A percentile compares a stretch with the other conserved stretches of the same genome.
Evolutionary conservation across 2,329 filamentous ascomycete species (phyloP).

Genomic region (Helotiales sp.): DNA sequence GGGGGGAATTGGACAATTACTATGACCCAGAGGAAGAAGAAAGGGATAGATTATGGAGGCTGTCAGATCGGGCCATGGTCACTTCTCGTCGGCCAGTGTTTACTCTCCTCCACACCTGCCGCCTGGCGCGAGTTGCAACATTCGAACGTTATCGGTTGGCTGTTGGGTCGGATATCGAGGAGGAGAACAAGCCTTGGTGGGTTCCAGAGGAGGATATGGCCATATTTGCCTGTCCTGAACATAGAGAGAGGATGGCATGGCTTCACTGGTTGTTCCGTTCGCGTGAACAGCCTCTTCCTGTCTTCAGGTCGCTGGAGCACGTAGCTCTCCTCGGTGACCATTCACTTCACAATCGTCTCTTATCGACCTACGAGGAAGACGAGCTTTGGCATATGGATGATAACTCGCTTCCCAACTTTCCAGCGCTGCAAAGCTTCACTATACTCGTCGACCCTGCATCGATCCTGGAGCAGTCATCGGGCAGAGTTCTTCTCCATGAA

Average conservation of each 20-base stretch:
- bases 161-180: neutral
- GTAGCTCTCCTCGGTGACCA: neutral
- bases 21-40: neutral
- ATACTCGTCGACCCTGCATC: conserved; percentile 8
- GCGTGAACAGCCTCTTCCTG: neutral
- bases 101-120: conserved; percentile 6
- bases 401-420: conserved; percentile 3
- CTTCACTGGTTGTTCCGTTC: neutral
- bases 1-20: neutral
- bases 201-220: conserved; percentile 9
- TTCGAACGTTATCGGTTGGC: neutral
- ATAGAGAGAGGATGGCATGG: neutral
- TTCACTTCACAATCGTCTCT: neutral
- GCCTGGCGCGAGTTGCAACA: neutral
- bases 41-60: too few relatives aligned
- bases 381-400: neutral
- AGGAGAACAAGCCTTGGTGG: conserved; percentile 12
- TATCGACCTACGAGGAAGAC: neutral
- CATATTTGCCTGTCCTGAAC: neutral
- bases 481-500: conserved; percentile 8
- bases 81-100: neutral
- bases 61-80: neutral
- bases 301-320: neutral
- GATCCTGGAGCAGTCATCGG: neutral
- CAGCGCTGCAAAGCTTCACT: conserved; percentile 8